A percentile compares a stretch with the other conserved stretches of the same genome.
Evolutionary conservation across 306 rosid genomes (phyloP).

Genomic region (Vicia faba): DNA sequence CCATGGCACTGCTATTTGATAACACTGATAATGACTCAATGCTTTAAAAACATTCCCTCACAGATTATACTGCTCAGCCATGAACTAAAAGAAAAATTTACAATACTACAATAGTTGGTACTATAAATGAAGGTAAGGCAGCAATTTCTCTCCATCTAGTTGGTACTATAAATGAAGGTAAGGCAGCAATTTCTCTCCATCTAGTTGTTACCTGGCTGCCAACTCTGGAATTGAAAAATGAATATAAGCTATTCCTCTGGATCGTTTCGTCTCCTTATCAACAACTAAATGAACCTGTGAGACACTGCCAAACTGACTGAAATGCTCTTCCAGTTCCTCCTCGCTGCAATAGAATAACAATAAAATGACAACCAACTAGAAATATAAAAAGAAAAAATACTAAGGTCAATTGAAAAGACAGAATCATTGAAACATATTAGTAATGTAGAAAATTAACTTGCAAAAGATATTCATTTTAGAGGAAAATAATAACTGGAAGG

Average conservation of each 20-base stretch:
- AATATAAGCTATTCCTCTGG: conserved; percentile 77
- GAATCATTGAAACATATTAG: conserved; percentile 10
- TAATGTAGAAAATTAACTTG: conserved; percentile 17
- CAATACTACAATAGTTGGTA: conserved; percentile 1
- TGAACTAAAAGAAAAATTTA: conserved; percentile 6
- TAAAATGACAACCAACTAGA: conserved; percentile 6
- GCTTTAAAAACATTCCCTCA: background rate
- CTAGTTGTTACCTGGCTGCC: conserved; percentile 59
- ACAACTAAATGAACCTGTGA: conserved; percentile 79
- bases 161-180: conserved; percentile 46
- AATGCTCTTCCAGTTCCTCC: conserved; percentile 83
- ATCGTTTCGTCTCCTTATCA: conserved; percentile 72
- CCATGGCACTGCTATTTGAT: too few species aligned
- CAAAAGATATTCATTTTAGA: conserved; percentile 2
- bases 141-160: conserved; percentile 22
- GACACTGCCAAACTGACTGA: conserved; percentile 63
- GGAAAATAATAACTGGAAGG: conserved; percentile 17
- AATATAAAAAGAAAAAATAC: background rate
- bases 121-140: conserved; percentile 7
- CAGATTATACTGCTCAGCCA: conserved; percentile 4
- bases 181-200: conserved; percentile 19
- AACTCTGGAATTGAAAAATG: conserved; percentile 57
- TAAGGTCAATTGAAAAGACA: conserved; percentile 20
- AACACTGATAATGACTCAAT: background rate
- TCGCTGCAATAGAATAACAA: conserved; percentile 54